Evolutionary conservation across 169 alveolate genomes (phyloP), one percentile per base, ranked within the genome.

Genomic region (Cryptosporidium ryanae): DNA sequence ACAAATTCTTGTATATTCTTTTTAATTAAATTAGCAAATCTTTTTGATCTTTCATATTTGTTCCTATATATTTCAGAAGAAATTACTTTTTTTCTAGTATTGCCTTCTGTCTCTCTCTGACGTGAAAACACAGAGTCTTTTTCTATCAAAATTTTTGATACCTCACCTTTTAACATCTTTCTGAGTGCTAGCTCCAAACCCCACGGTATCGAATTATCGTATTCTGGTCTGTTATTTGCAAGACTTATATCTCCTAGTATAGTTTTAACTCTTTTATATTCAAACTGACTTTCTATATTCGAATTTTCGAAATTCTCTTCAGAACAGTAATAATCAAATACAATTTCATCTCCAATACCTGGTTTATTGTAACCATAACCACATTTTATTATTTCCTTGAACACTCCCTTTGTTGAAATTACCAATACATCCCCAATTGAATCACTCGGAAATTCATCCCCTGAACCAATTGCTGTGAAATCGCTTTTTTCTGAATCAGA

Each of bases 161-260:
- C 43, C 25, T 76, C 87, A 13, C 87, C 87, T 44, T 57, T 76
- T 2, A 61, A 61, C 87, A 76, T 76, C 7, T 59, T 31, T 59
- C 87, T 31, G n/a, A 76, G 38, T 13, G 87, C 87, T 65, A 76
- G 31, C 46, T 76, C 87, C 38, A 76, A 17, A 13, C 87, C 70
- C 87, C 87, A 76, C 7, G 87, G 87, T 13, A 76, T 61, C 25
- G 32, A 38, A 29, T 34, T 18, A 21, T 59, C 44, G 7, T 52
- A 32, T 25, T 63, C 43, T 23, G 70, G 43, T 27, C 44, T 21
- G 59, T 25, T 23, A 21, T 76, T 49, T n/a, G 7, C 29, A 13
- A 12, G 13, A 44, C n/a, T 38, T 21, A 15, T n/a, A 23, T 76
- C 63, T 0, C 87, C 87, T 4, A 76, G 34, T 57, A 59, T 76